Evolutionary conservation across 2,329 filamentous ascomycete genomes (phyloP), one percentile per base, ranked within the genome.

Genomic region (Ascochyta rabiei): DNA sequence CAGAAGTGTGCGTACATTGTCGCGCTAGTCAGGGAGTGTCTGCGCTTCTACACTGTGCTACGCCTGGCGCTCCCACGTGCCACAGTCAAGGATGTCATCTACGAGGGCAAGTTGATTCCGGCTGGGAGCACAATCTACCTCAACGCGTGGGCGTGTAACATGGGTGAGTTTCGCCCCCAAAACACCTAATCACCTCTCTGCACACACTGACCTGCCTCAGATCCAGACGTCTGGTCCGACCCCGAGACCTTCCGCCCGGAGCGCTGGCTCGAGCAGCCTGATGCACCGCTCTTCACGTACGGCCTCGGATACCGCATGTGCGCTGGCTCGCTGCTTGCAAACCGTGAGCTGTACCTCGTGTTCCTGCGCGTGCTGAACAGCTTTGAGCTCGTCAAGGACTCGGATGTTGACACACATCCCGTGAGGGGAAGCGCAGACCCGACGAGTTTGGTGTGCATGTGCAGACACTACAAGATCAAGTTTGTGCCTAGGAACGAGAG

Each of bases 271-370:
- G 83, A 86, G 67, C 80, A 85, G 42, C 84, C 85, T 0, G 84
- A 88, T 24, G 84, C 84, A 4, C 85, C 85, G 1, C 71, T 88
- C 12, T 88, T 88, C 69, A 86, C 85, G 0, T 88, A 87, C 53
- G 86, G 86, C 0, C 76, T 88, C 9, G 86, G 86, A 1, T 88
- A 87, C 60, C 81, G 86, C 34, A 89, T 89, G 86, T 89, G 86
- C 57, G 85, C 86, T 0, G 86, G 85, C 33, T 85, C 81, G 1
- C 66, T 86, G 34, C 77, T 88, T 2, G 85, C 86, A 10, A 88
- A 88, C 63, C 78, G 86, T 2, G 86, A 89, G 66, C 76, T 89
- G 16, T 89, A 89, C 56, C 76, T 88, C 9, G 78, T 86, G 10
- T 88, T 86, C 64, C 80, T 88, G 73, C 80, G 86, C 26, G 81